Evolutionary conservation across 768 basidiomycete species (phyloP), one percentile per base, ranked within the genome.

Genomic region (Leccinum subgranulosum): DNA sequence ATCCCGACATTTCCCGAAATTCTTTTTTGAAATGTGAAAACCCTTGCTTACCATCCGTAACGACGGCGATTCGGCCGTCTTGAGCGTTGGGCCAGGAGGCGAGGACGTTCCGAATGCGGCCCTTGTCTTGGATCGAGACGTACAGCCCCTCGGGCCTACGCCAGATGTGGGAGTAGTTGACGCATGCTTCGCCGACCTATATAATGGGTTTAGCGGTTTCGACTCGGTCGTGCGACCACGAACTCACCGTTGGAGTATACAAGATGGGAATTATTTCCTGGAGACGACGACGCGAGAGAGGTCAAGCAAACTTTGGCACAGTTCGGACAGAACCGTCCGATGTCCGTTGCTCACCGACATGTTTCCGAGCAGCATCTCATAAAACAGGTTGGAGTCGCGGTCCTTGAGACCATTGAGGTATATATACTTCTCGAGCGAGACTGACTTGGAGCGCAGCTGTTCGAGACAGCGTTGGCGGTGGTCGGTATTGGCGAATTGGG

Each of bases 131-230:
- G 54, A 87, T 84, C 21, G 84, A 83, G 63, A 92, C 76, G 64
- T 82, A 82, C 59, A 81, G 62, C 4, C 84, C 84, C 62, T 85
- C 83, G 9, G 84, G 84, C 19, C 79, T 74, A 28, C 84, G 79
- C 81, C 83, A 86, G 53, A 88, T 86, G 62, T 87, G 82, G 5
- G 84, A 85, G 64, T 85, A 89, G 66, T 84, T 81, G 54, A 84
- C 77, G 62, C 88, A 89, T 1, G 85, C 88, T 54, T 89, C 88
- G 25, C 88, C 88, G 49, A 84, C 82, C 83, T 21, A 5, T 6
- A 19, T 4, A 19, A 19, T 11, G 41, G 41, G 17, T n/a, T 39
- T n/a, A 39, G 17, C 17, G 3, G 36, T 8, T 39, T 39, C 36
- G 41, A 19, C 0, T 23, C 45, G 12, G 21, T 63, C 61, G 54